phyloP scores from a whole-genome alignment of 1,139 yeast species.

The Suhomyces bolitotheri region DNA sequence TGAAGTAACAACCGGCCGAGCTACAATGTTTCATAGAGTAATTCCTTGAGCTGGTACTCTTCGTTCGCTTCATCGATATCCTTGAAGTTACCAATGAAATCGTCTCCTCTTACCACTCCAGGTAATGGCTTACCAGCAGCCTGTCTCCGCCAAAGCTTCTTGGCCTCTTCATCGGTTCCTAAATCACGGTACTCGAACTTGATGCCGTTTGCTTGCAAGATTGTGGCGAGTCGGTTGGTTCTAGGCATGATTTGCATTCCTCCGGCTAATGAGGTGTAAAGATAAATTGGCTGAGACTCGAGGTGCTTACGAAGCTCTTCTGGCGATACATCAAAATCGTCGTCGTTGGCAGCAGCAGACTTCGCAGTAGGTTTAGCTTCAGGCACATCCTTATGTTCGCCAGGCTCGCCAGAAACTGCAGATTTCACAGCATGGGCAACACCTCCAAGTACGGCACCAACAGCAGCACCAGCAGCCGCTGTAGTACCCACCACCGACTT shows the following conservation, averaged over 20 bases:
- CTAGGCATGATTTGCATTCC: constrained; percentile 83
- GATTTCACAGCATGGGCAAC: constrained; percentile 15
- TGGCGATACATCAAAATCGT: constrained; percentile 42
- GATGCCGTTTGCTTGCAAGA: constrained; percentile 73
- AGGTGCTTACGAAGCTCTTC: constrained; percentile 49
- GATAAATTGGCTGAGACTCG: constrained; percentile 61
- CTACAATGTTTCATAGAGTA: constrained; percentile 53
- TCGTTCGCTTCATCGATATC: constrained; percentile 84
- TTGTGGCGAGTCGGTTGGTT: constrained; percentile 75
- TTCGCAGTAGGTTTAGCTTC: constrained; percentile 7
- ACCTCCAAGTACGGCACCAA: constrained; percentile 14
- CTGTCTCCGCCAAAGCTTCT: constrained; percentile 80
- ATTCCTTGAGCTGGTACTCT: constrained; percentile 65
- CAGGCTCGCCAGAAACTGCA: constrained; percentile 4
- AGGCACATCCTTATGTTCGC: not conserved
- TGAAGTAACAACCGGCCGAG: too few relatives aligned
- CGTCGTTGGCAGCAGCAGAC: constrained; percentile 19
- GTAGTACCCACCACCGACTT: constrained; percentile 12
- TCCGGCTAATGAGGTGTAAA: constrained; percentile 87
- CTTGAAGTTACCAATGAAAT: constrained; percentile 80
- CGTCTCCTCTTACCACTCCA: constrained; percentile 92
- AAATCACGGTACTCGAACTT: constrained; percentile 72
- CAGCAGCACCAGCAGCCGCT: constrained; percentile 13
- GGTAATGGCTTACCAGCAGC: constrained; percentile 78
- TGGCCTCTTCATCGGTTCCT: constrained; percentile 86